Evolutionary conservation across 768 basidiomycete genomes (phyloP).

Genomic region (Boletus rufocinnamomeus): DNA sequence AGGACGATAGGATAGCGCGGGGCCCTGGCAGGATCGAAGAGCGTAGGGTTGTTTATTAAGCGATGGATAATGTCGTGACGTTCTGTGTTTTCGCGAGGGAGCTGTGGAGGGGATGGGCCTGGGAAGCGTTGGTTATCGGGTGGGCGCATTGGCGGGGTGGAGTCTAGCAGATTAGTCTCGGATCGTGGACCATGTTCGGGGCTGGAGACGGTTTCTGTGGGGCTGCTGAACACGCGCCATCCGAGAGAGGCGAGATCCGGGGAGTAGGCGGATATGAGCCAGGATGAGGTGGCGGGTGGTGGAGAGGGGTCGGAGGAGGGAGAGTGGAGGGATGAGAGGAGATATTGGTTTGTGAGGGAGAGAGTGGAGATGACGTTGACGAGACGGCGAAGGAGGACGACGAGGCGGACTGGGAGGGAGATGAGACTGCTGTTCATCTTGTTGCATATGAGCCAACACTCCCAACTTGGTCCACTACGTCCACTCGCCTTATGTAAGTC

Average conservation of each 20-base stretch:
- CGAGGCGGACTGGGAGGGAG: constrained; percentile 59
- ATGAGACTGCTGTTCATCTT: constrained; percentile 40
- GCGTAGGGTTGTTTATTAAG: constrained; percentile 72
- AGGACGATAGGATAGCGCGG: constrained; percentile 91
- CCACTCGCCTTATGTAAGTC: constrained; percentile 13
- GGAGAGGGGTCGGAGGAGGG: not conserved
- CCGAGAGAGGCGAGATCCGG: not conserved
- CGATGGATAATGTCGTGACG: constrained; percentile 60
- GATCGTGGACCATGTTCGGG: not conserved
- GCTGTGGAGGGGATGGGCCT: constrained; percentile 4
- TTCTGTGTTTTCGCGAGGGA: constrained; percentile 22
- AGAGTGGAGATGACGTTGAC: constrained; percentile 67
- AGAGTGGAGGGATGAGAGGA: not conserved
- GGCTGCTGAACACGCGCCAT: not conserved
- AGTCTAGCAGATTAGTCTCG: not conserved
- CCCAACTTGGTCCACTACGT: not conserved
- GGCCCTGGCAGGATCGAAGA: constrained; percentile 74
- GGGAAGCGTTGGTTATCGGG: constrained; percentile 6
- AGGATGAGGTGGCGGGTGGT: constrained; percentile 12
- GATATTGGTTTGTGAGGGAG: constrained; percentile 62
- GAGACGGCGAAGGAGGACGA: constrained; percentile 61
- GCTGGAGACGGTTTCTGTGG: not conserved
- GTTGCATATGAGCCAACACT: not conserved
- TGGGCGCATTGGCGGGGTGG: constrained; percentile 10
- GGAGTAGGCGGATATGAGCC: constrained; percentile 17